Conservation (phyloP, 768 basidiomycete species). For the Mycena kentingensis region DNA sequence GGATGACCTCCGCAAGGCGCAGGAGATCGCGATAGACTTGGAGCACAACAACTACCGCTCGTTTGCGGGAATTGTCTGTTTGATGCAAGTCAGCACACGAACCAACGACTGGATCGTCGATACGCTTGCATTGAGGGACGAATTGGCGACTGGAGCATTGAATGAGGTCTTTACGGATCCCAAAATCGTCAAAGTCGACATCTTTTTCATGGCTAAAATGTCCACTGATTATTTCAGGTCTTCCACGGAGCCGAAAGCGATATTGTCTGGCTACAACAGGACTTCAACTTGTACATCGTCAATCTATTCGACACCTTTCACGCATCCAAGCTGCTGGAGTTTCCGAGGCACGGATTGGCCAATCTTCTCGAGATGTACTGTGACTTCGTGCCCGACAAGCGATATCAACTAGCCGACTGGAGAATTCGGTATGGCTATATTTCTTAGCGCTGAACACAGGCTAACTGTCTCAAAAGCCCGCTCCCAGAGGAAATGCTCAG, state of each 20-base stretch:
- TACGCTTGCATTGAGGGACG: conserved; percentile 70
- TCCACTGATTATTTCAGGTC: too few relatives aligned
- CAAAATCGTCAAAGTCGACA: conserved; percentile 74
- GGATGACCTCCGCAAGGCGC: conserved; percentile 58
- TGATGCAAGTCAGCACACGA: conserved; percentile 90
- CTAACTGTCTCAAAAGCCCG: conserved; percentile 48
- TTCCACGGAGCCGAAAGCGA: conserved; percentile 96
- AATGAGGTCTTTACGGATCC: conserved; percentile 89
- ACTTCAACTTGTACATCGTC: conserved; percentile 92
- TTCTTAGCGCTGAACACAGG: background rate
- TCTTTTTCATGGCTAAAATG: background rate
- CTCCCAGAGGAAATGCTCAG: conserved; percentile 85
- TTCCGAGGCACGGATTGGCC: conserved; percentile 82
- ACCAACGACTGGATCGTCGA: conserved; percentile 89
- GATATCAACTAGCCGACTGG: conserved; percentile 98
- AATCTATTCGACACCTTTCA: conserved; percentile 98
- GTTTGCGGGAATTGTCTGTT: conserved; percentile 84
- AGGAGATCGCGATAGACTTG: conserved; percentile 89
- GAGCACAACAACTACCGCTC: conserved; percentile 91
- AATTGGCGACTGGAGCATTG: conserved; percentile 56
- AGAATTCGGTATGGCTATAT: conserved; percentile 66
- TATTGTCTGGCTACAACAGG: conserved; percentile 94
- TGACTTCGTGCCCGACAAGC: conserved; percentile 89
- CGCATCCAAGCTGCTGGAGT: conserved; percentile 85
- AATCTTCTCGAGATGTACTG: conserved; percentile 86